These are phyloP conservation scores for Cytospora piceicola DNA, from an alignment of 2,329 filamentous ascomycete species.

Conservation along the genomic window DNA sequence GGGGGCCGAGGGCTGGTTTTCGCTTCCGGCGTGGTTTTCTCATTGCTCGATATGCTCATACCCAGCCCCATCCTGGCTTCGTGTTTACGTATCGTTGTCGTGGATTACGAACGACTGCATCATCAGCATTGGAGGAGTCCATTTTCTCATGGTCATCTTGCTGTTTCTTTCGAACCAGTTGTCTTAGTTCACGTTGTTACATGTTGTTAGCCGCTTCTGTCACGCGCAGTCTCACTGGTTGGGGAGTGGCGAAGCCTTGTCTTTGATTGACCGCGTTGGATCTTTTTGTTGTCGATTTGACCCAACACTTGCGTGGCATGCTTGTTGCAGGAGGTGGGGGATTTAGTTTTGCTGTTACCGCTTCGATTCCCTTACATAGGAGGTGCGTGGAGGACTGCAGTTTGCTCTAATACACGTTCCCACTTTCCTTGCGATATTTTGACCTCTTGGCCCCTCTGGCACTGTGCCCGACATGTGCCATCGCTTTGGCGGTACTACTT, in stretches of 20 bases:
- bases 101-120: conserved; percentile 17
- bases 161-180: conserved; percentile 20
- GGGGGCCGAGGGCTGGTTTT: conserved; percentile 18
- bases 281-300: conserved; percentile 9
- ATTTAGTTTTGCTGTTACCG: conserved; percentile 17
- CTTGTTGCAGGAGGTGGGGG: not conserved
- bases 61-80: conserved; percentile 17
- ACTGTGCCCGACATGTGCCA: not conserved
- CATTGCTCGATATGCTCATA: conserved; percentile 21
- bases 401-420: conserved; percentile 26
- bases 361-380: conserved; percentile 3
- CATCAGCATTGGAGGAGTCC: conserved; percentile 32
- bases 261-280: not conserved
- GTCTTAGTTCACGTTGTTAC: conserved; percentile 21
- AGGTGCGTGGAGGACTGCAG: conserved; percentile 14
- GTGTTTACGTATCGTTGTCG: conserved; percentile 22
- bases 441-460: not conserved
- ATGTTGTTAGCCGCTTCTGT: conserved; percentile 24
- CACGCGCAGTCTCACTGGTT: conserved; percentile 24
- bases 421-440: conserved; percentile 1
- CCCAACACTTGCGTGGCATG: not conserved
- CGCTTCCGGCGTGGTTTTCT: conserved; percentile 25
- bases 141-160: conserved; percentile 29
- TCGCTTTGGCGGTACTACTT: not conserved
- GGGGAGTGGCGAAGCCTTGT: conserved; percentile 11